A percentile compares a stretch with the other conserved stretches of the same genome.
These are phyloP conservation scores for Trametes villosa DNA, from an alignment of 768 basidiomycete genomes.

Conservation along the genomic window DNA sequence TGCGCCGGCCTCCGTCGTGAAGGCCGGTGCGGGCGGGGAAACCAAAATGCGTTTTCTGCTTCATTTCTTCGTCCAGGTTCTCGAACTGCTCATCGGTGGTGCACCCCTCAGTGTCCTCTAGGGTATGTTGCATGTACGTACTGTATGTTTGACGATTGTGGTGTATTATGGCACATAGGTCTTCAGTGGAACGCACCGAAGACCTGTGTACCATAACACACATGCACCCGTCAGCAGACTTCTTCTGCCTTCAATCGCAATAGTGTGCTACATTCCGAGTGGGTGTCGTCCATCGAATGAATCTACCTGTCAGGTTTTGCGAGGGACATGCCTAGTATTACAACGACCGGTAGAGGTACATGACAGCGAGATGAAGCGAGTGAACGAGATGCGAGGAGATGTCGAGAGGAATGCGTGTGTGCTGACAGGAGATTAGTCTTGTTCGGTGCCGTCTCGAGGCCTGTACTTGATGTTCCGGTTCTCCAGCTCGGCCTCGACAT, in stretches of 20 bases:
- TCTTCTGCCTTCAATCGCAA: background rate
- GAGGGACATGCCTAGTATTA: background rate
- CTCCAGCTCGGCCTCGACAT: conserved; percentile 81
- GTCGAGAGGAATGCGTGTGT: background rate
- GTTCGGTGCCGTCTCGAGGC: conserved; percentile 78
- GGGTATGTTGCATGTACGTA: too few relatives aligned
- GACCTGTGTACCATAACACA: conserved; percentile 10
- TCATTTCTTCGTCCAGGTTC: too few relatives aligned
- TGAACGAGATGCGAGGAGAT: too few relatives aligned
- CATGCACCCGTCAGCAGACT: too few relatives aligned
- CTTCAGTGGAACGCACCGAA: conserved; percentile 1
- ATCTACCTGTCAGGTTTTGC: background rate
- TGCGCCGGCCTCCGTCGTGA: too few relatives aligned
- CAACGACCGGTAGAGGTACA: background rate
- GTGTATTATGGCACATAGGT: conserved; percentile 15
- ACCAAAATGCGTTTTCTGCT: too few relatives aligned
- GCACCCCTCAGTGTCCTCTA: too few relatives aligned
- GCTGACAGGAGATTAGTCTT: conserved; percentile 10
- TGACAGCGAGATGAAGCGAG: background rate
- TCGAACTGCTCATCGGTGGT: too few relatives aligned
- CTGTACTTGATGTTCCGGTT: conserved; percentile 80
- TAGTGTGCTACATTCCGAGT: background rate
- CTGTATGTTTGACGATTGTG: too few relatives aligned
- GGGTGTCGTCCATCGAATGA: background rate
- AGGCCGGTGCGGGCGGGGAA: too few relatives aligned